These are phyloP conservation scores for Neonothopanus nambi DNA, from an alignment of 1,284 basidiomycete species.

Conservation along the genomic window DNA sequence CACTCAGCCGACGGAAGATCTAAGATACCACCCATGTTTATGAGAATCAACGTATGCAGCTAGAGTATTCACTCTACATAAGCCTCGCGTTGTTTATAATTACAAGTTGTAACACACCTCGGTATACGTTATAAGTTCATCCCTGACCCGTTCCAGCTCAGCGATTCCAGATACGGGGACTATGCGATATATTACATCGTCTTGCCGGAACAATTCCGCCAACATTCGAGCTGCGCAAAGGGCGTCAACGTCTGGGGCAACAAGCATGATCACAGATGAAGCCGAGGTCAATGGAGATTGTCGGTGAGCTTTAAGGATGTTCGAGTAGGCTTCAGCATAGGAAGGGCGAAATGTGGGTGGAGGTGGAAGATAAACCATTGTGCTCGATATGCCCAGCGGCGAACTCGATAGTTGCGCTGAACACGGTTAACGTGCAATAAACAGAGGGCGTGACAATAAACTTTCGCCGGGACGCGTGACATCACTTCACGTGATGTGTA, in stretches of 20 bases:
- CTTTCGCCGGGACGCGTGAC: background rate
- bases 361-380: constrained; percentile 70
- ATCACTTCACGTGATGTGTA: background rate
- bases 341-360: constrained; percentile 63
- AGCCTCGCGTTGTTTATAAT: background rate
- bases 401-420: background rate
- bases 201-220: constrained; percentile 87
- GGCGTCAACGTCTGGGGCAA: constrained; percentile 88
- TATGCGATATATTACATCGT: constrained; percentile 90
- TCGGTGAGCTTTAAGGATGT: constrained; percentile 73
- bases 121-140: constrained; percentile 65
- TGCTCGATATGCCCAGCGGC: background rate
- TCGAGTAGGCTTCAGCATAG: constrained; percentile 81
- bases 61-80: constrained; percentile 33
- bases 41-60: constrained; percentile 88
- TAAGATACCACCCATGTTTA: constrained; percentile 91
- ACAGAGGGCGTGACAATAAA: background rate
- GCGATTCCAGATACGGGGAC: constrained; percentile 90
- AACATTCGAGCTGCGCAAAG: constrained; percentile 90
- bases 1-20: constrained; percentile 75
- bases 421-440: background rate
- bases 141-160: constrained; percentile 66
- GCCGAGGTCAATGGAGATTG: constrained; percentile 75
- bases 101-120: constrained; percentile 55
- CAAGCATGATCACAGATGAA: constrained; percentile 82